A percentile compares a stretch with the other conserved stretches of the same genome.
Conservation (phyloP, 2,329 filamentous ascomycete species). For the Aureobasidium musti region DNA sequence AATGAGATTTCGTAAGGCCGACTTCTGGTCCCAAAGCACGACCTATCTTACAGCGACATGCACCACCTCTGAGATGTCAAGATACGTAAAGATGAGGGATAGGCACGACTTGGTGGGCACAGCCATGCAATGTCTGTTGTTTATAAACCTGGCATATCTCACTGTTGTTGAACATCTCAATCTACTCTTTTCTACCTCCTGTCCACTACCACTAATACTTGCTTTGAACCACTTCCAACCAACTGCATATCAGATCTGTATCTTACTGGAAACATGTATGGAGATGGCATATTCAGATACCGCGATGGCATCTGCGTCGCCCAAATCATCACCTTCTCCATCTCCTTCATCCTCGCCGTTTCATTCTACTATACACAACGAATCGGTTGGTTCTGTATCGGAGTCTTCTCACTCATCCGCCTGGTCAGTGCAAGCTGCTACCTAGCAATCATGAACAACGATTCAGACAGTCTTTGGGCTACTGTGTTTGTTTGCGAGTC, state of each 20-base stretch:
- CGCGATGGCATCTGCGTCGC: neutral
- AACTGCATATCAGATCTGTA: neutral
- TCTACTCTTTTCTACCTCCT: neutral
- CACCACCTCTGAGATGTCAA: neutral
- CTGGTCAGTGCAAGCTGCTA: neutral
- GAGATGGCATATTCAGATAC: neutral
- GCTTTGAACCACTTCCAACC: neutral
- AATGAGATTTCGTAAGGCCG: neutral
- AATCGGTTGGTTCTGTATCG: conserved; percentile 6
- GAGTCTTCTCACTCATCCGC: neutral
- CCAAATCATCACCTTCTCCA: neutral
- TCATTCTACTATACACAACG: neutral
- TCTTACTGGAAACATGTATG: conserved; percentile 1
- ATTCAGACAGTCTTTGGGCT: neutral
- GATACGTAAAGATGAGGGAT: neutral
- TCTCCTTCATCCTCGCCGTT: neutral
- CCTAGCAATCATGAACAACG: neutral
- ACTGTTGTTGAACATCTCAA: neutral
- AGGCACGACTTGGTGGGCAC: neutral
- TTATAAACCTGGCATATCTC: neutral
- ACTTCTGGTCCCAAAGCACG: neutral
- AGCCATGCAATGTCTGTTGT: neutral
- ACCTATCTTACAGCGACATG: neutral
- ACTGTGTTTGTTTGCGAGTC: conserved; percentile 2
- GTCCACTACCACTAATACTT: neutral